Evolutionary conservation across 257 asterid species (phyloP), one percentile per base, ranked within the genome.

Genomic region (Leonotis leonurus): DNA sequence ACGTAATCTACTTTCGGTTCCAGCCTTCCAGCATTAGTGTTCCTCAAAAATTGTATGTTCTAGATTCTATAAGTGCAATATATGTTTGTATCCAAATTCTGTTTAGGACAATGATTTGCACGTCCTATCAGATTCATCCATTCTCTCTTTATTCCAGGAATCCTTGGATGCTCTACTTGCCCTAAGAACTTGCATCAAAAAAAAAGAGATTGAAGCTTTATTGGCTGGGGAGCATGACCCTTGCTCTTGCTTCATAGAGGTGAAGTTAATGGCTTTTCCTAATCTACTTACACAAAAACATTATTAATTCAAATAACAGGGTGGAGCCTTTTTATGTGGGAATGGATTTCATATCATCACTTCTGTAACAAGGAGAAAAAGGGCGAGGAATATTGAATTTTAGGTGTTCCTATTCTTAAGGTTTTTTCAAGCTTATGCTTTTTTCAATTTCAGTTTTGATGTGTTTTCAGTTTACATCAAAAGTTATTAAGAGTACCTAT

Each of bases 231-330:
- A 93, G 74, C 95, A 87, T 26, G 99, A 93, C 74, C 50, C 86
- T 41, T 85, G 87, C 75, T 78, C 97, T 73, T 93, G 97, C 76
- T 93, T 80, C 81, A 86, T 93, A 50, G 97, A 87, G 96, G 97
- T 89, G 67, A 73, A 55, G 22, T 57, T 63, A 8, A 48, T 41
- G 39, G 11, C 25, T 39, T 3, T 43, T 43, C 49, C 22, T 11
- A 27, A 30, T 55, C 58, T 54, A 40, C 73, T 7, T 50, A 26
- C 13, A n/a, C n/a, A n/a, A n/a, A n/a, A n/a, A n/a, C n/a, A n/a
- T n/a, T n/a, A n/a, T n/a, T n/a, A n/a, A n/a, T n/a, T n/a, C n/a
- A n/a, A n/a, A n/a, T n/a, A n/a, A n/a, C n/a, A n/a, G n/a, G n/a
- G n/a, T n/a, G n/a, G n/a, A n/a, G n/a, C n/a, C n/a, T n/a, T n/a